A percentile compares a stretch with the other conserved stretches of the same genome.
These are phyloP conservation scores for Histomonas meleagridis DNA, from an alignment of 208 protist species.

Conservation along the genomic window DNA sequence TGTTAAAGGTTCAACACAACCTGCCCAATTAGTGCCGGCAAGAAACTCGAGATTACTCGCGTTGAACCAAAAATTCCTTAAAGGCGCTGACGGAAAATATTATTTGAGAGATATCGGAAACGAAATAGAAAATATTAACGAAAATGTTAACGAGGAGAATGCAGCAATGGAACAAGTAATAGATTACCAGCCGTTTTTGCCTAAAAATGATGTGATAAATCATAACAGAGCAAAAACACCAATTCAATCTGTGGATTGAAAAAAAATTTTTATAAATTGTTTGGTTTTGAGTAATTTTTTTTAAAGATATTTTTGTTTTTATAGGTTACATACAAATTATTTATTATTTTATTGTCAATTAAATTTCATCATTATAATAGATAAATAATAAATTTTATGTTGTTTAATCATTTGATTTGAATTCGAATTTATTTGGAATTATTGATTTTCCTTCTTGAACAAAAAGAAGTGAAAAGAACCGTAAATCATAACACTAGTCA, in stretches of 20 bases:
- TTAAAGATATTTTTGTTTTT: too few species aligned
- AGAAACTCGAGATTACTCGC: not conserved
- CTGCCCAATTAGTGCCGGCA: not conserved
- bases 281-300: too few species aligned
- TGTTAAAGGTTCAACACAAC: not conserved
- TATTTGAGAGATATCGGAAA: constrained; percentile 11
- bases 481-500: too few species aligned
- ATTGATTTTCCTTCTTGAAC: too few species aligned
- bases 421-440: too few species aligned
- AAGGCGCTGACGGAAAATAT: constrained; percentile 13
- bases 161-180: not conserved
- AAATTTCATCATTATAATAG: too few species aligned
- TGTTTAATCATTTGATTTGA: too few species aligned
- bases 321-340: too few species aligned
- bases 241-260: not conserved
- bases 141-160: not conserved
- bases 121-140: not conserved
- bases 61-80: constrained; percentile 22
- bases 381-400: too few species aligned
- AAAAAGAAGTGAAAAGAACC: too few species aligned
- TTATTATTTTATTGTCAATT: too few species aligned
- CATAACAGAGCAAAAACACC: not conserved
- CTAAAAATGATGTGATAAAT: not conserved
- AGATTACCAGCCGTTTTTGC: not conserved
- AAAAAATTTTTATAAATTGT: too few species aligned